Conservation (phyloP, 371 early-diverging fungal species). For the Mortierella sp. region DNA sequence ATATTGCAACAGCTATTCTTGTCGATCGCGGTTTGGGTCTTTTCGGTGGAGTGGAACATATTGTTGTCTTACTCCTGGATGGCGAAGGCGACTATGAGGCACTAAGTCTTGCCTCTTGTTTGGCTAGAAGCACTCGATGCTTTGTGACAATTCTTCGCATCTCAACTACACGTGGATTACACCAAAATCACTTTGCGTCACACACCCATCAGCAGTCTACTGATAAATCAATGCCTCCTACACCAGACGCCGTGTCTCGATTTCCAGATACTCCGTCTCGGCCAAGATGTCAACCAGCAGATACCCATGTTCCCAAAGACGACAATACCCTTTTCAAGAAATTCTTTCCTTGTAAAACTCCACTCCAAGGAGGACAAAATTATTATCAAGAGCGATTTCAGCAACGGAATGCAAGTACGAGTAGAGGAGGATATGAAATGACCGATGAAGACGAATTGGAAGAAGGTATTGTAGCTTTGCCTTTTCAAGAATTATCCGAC, state of each 20-base stretch:
- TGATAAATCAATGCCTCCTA: conserved; percentile 27
- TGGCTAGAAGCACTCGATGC: conserved; percentile 34
- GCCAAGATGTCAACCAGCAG: neutral
- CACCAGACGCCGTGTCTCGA: conserved; percentile 11
- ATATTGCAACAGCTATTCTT: conserved; percentile 36
- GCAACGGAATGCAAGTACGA: conserved; percentile 3
- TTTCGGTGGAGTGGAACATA: conserved; percentile 43
- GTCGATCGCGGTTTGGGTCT: conserved; percentile 48
- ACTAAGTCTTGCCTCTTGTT: conserved; percentile 31
- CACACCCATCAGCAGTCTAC: neutral
- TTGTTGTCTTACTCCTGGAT: conserved; percentile 36
- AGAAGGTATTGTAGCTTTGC: conserved; percentile 30
- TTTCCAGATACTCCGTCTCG: neutral
- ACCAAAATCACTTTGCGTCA: neutral
- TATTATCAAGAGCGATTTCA: conserved; percentile 14
- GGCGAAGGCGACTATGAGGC: conserved; percentile 48
- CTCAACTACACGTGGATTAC: neutral
- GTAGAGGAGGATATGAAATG: neutral
- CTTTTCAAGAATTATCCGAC: conserved; percentile 40
- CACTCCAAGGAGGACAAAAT: conserved; percentile 19
- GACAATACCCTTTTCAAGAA: conserved; percentile 29
- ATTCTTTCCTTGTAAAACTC: conserved; percentile 37
- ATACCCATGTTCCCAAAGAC: conserved; percentile 31
- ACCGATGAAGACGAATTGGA: conserved; percentile 12
- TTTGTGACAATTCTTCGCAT: conserved; percentile 42